Evolutionary conservation across 108 stramenopile species (phyloP), one percentile per base, ranked within the genome.

Genomic region (Skeletonema grethae): DNA sequence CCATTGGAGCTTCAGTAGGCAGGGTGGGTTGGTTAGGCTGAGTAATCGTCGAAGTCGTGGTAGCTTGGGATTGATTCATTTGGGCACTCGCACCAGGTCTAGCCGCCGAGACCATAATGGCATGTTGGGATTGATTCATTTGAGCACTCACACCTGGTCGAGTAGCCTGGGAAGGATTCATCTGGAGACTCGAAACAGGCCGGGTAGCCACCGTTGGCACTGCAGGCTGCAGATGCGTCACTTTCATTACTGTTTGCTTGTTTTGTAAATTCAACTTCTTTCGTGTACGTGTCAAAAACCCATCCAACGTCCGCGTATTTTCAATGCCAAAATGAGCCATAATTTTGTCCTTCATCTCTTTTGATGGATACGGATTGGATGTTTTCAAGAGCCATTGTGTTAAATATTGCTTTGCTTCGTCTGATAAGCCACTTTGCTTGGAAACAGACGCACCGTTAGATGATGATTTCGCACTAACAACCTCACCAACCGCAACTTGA

Each of bases 291-390:
- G 65, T 46, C 53, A 75, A 75, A 57, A 65, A 75, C 6, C 63
- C 80, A 28, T 82, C 80, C 32, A 82, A 36, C 57, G 75, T 70
- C 30, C 64, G 62, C 9, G 63, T 32, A 28, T 71, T 60, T 13
- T 15, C 11, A 57, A 80, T 63, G 8, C 69, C 73, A 15, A 80
- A 70, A 31, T 65, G 60, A n/a, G 20, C 18, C 69, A 74, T 69
- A 57, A 80, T 80, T 18, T 48, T 64, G 15, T 67, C 63, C 50
- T 80, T 80, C 34, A 74, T 69, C 45, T 64, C 65, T 46, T 46
- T 82, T 35, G 69, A 66, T 25, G 80, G 80, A 46, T 70, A 82
- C 18, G 80, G 80, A 35, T 82, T 70, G 25, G 31, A 34, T 43
- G 65, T 53, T 35, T 71, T 70, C 34, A 30, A 29, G 7, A 75